Evolutionary conservation across 106 monocot genomes (phyloP).

Genomic region (Dioscorea zingiberensis): DNA sequence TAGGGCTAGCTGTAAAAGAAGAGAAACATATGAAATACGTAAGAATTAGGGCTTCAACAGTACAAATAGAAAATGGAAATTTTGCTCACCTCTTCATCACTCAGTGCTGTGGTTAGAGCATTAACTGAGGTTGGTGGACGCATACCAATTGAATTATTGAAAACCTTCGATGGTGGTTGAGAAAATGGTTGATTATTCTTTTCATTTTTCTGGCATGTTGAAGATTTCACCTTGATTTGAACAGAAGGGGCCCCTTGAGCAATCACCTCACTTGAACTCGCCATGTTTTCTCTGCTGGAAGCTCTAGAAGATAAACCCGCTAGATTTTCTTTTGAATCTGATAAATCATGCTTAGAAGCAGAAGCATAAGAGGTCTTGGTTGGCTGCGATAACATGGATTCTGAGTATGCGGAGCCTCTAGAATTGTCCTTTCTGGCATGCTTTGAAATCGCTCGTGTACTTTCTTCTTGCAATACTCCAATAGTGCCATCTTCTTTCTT

Average conservation of each 20-base stretch:
- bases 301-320: slow-evolving; percentile 22
- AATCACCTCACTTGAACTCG: slow-evolving; percentile 10
- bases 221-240: slow-evolving; percentile 34
- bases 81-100: slow-evolving; percentile 85
- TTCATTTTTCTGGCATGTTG: slow-evolving; percentile 50
- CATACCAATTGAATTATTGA: slow-evolving; percentile 25
- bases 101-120: slow-evolving; percentile 32
- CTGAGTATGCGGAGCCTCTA: slow-evolving; percentile 18
- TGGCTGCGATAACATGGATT: slow-evolving; percentile 32
- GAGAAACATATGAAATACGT: background rate
- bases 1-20: slow-evolving; percentile 74
- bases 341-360: slow-evolving; percentile 27
- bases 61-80: background rate
- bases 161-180: slow-evolving; percentile 26
- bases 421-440: slow-evolving; percentile 18
- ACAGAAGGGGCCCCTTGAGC: slow-evolving; percentile 20
- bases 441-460: slow-evolving; percentile 13
- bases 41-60: background rate
- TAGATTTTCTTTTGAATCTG: slow-evolving; percentile 31
- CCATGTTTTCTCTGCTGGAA: slow-evolving; percentile 15
- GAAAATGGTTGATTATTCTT: slow-evolving; percentile 35
- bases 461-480: slow-evolving; percentile 11
- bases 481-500: slow-evolving; percentile 11
- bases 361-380: slow-evolving; percentile 23
- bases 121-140: slow-evolving; percentile 28